Percentiles rank a stretch among this genome's conserved stretches.
These are phyloP conservation scores for Glaciozyma martinii DNA, from an alignment of 768 basidiomycete genomes.

Conservation along the genomic window DNA sequence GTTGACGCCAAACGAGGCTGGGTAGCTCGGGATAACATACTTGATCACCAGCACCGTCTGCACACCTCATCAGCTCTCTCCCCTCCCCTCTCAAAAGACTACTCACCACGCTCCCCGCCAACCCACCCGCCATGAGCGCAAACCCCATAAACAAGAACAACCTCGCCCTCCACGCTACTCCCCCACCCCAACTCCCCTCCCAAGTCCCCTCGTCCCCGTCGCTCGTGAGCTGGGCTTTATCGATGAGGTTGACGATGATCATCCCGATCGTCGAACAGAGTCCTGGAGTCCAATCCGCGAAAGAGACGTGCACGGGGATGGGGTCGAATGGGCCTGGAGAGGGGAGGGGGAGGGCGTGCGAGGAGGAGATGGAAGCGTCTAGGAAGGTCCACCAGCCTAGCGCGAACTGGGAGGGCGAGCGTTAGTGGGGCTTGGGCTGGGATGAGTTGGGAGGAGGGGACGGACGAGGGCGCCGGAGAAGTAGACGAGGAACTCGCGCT, in stretches of 20 bases:
- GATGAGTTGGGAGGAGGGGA: slow-evolving; percentile 27
- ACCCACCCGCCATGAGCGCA: slow-evolving; percentile 91
- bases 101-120: slow-evolving; percentile 93
- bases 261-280: slow-evolving; percentile 87
- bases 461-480: slow-evolving; percentile 82
- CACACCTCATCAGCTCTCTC: not conserved
- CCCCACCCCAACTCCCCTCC: slow-evolving; percentile 36
- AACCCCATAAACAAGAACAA: slow-evolving; percentile 90
- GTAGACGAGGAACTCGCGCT: slow-evolving; percentile 77
- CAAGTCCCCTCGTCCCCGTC: slow-evolving; percentile 52
- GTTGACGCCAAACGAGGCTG: slow-evolving; percentile 63
- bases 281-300: slow-evolving; percentile 72
- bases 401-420: slow-evolving; percentile 60
- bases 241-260: slow-evolving; percentile 83
- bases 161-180: slow-evolving; percentile 83
- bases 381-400: slow-evolving; percentile 91
- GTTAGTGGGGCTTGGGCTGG: not conserved
- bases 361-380: slow-evolving; percentile 80
- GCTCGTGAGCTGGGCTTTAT: slow-evolving; percentile 77
- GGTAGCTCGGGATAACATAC: slow-evolving; percentile 65
- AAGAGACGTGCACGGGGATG: slow-evolving; percentile 64
- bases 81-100: not conserved
- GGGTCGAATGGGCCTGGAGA: slow-evolving; percentile 59
- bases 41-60: slow-evolving; percentile 85
- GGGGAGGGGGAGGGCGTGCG: slow-evolving; percentile 57